Evolutionary conservation across 2,329 filamentous ascomycete genomes (phyloP).

Genomic region (Cladophialophora yegresii): DNA sequence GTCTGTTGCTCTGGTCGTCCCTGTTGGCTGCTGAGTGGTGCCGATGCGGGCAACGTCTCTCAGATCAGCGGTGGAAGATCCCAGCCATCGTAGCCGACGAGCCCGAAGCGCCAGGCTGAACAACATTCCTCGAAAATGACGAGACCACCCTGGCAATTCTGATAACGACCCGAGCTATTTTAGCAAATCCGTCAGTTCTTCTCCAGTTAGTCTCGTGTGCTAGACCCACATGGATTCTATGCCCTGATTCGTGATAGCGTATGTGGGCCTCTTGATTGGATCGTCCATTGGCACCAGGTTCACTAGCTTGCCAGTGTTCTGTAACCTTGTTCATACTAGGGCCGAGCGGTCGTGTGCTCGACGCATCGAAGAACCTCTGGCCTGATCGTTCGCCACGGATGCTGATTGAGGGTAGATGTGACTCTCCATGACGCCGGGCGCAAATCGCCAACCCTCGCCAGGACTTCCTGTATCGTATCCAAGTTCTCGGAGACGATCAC

Average conservation of each 20-base stretch:
- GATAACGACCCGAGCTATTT: constrained; percentile 10
- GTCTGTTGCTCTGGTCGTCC: background rate
- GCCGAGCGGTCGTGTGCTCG: background rate
- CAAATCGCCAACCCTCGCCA: background rate
- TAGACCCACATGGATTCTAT: constrained; percentile 18
- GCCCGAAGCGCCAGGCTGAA: background rate
- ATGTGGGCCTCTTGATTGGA: constrained; percentile 20
- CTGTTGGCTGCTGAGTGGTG: too few species aligned
- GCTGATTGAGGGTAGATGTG: background rate
- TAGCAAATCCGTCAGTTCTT: constrained; percentile 14
- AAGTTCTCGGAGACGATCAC: background rate
- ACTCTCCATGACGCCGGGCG: background rate
- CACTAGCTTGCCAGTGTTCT: constrained; percentile 4
- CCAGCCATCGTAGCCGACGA: background rate
- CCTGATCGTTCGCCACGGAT: constrained; percentile 1
- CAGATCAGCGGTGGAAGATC: background rate
- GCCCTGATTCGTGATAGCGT: constrained; percentile 17
- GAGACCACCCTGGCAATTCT: constrained; percentile 3
- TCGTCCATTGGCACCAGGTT: constrained; percentile 7
- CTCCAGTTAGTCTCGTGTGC: constrained; percentile 14
- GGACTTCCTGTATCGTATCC: too few species aligned
- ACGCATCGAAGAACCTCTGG: background rate
- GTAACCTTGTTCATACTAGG: constrained; percentile 7
- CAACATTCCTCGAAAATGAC: background rate
- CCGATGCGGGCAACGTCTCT: background rate